A percentile compares a stretch with the other conserved stretches of the same genome.
Evolutionary conservation across 2,329 filamentous ascomycete genomes (phyloP).

Genomic region (Beauveria sp.): DNA sequence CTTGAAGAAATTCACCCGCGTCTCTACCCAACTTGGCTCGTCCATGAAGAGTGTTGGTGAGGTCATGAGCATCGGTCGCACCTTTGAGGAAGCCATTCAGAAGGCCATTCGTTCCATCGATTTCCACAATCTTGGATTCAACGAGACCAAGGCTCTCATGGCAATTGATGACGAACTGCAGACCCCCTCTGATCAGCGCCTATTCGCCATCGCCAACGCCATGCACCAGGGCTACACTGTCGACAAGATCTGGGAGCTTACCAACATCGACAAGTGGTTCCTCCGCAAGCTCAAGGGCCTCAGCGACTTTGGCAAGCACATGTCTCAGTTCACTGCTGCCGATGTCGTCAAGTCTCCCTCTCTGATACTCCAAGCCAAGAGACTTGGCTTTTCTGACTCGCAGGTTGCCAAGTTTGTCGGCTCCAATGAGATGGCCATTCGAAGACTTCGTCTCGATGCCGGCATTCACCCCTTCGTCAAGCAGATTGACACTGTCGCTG

Average conservation of each 20-base stretch:
- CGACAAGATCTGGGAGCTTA: conserved; percentile 96
- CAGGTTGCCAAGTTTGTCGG: conserved; percentile 92
- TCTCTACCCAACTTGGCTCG: conserved; percentile 90
- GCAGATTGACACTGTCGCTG: conserved; percentile 97
- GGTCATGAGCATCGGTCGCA: conserved; percentile 95
- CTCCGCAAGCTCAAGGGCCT: conserved; percentile 83
- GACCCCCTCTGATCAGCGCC: conserved; percentile 91
- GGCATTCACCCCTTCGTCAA: conserved; percentile 87
- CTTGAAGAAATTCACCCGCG: conserved; percentile 95
- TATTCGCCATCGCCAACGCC: conserved; percentile 96
- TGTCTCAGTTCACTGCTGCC: conserved; percentile 58
- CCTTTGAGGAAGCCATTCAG: conserved; percentile 96
- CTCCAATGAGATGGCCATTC: conserved; percentile 87
- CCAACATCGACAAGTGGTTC: conserved; percentile 99
- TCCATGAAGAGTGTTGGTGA: conserved; percentile 99
- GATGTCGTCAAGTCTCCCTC: conserved; percentile 57
- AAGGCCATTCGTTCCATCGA: conserved; percentile 96
- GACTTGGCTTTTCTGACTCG: conserved; percentile 87
- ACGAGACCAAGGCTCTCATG: conserved; percentile 86
- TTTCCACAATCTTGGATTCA: conserved; percentile 91
- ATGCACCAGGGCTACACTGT: conserved; percentile 93
- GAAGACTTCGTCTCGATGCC: conserved; percentile 74
- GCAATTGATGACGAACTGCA: conserved; percentile 93
- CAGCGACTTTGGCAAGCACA: conserved; percentile 77
- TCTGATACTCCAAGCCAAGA: conserved; percentile 77